Evolutionary conservation across 805 yeast species (phyloP).

Genomic region (Saccharomycopsis javanensis): DNA sequence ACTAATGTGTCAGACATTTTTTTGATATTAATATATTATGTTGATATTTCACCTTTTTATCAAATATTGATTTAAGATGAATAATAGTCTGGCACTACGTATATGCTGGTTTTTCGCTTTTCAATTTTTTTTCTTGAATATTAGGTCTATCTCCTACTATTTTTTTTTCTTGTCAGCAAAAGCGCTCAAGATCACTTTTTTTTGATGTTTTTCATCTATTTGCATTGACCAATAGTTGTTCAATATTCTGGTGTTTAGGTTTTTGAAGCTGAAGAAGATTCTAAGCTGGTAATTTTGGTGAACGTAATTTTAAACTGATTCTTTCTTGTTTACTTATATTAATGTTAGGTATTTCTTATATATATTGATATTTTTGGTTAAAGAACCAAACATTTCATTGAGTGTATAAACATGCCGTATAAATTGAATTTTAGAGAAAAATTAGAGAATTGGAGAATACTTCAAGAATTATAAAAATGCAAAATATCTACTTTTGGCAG

Average conservation of each 20-base stretch:
- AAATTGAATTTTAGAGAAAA: background rate
- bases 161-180: too few species aligned
- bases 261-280: background rate
- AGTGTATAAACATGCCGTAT: too few species aligned
- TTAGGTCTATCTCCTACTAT: background rate
- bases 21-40: conserved; percentile 18
- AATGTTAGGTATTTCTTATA: too few species aligned
- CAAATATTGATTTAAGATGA: background rate
- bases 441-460: too few species aligned
- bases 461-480: too few species aligned
- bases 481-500: too few species aligned
- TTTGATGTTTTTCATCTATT: background rate
- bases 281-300: too few species aligned
- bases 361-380: too few species aligned
- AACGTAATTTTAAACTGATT: too few species aligned
- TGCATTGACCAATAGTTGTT: background rate
- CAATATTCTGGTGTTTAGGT: background rate
- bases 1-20: conserved; percentile 93
- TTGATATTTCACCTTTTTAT: background rate
- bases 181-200: too few species aligned
- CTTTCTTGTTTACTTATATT: too few species aligned
- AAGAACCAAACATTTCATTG: too few species aligned
- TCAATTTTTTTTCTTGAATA: background rate
- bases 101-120: background rate
- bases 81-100: background rate